Base-by-base conservation (phyloP, 2,329 filamentous ascomycete species). In the Madurella mycetomatis region DNA sequence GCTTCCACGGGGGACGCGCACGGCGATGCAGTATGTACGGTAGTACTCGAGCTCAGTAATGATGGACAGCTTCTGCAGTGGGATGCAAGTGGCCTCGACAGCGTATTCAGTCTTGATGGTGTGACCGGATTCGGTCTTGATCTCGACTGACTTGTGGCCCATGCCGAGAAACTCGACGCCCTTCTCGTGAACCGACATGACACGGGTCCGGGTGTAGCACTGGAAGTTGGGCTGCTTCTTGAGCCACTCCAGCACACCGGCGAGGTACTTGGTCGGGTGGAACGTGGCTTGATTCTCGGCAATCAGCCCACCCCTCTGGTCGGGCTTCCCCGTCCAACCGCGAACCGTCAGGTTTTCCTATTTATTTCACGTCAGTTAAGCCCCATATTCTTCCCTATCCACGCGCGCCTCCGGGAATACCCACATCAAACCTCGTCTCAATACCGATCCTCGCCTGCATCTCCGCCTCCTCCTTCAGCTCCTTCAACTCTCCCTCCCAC, bases 11-110 rank as follows among this genome's bases (percentile, higher is more conserved):
- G 80, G 80, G 0, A 83, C 69, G 1, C 76, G 73, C 44, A 80
- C 72, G 9, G 80, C 80, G 51, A 84, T 79, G 63, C 75, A 79
- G 69, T 83, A 84, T 0, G 78, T 79, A 5, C 80, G 74, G 62
- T 73, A 67, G 63, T 70, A 82, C 61, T 77, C 77, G 70, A 81
- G 74, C 65, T 82, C 72, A 3, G 73, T 74, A 7, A 82, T 72
- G 12, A 81, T 66, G 39, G 72, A 75, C 8, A 82, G 70, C 56
- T 80, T 82, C 65, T 83, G 79, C 1, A 83, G 69, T 0, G 80
- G 80, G 1, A 83, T 71, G 60, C 73, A 77, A 0, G 79, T 83
- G 0, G 80, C 78, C 64, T 82, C 75, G 11, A 83, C 72, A 0
- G 77, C 76, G 53, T 78, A 66, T 32, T 69, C 69, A 51, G 76